A percentile compares a stretch with the other conserved stretches of the same genome.
These are phyloP conservation scores for Rhodomyrtus tomentosa DNA, from an alignment of 345 rosid genomes.

Conservation along the genomic window DNA sequence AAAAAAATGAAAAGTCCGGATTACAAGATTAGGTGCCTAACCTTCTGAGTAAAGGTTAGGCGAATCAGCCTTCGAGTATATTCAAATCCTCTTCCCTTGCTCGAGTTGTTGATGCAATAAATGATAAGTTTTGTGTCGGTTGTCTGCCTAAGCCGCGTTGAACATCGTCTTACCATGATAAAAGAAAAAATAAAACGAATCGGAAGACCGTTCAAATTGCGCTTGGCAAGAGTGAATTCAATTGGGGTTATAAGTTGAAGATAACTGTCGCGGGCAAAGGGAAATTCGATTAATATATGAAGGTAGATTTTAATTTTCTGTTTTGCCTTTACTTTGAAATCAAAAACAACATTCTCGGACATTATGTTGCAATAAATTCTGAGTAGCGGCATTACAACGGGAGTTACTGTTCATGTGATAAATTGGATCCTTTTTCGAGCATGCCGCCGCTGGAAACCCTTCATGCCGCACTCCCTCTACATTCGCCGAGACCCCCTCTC, in stretches of 20 bases:
- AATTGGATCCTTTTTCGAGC: neutral
- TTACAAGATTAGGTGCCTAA: too few relatives aligned
- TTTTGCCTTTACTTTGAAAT: too few relatives aligned
- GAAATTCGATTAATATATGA: neutral
- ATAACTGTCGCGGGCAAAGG: neutral
- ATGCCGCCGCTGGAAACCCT: neutral
- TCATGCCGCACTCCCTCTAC: too few relatives aligned
- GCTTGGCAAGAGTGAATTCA: neutral
- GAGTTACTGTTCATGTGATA: neutral
- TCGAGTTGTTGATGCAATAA: neutral
- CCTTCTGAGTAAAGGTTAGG: too few relatives aligned
- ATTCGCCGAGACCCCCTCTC: too few relatives aligned
- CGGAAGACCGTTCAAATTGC: neutral
- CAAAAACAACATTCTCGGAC: neutral
- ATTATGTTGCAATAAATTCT: neutral
- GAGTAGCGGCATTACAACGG: neutral
- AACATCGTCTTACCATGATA: neutral
- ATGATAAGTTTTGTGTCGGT: neutral
- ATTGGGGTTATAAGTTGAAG: neutral
- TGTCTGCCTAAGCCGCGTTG: neutral
- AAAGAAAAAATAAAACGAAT: neutral
- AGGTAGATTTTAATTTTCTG: too few relatives aligned
- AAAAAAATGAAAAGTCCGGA: too few relatives aligned
- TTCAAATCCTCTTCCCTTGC: neutral
- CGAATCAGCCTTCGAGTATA: neutral